These are phyloP conservation scores for Aspergillus udagawae DNA, from an alignment of 2,329 filamentous ascomycete genomes.

Conservation along the genomic window DNA sequence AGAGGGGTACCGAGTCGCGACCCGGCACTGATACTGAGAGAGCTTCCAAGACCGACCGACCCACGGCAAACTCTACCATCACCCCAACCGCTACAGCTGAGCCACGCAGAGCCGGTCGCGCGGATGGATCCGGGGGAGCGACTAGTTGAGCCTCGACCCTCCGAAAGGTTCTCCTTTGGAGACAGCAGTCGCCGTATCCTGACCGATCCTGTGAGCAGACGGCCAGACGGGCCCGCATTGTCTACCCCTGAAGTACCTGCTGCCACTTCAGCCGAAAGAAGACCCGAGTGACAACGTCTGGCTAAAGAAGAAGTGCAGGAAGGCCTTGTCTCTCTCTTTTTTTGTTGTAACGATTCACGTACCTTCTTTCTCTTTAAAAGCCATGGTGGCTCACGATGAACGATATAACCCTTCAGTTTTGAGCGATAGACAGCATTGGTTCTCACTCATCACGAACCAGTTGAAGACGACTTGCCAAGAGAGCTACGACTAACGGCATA, in stretches of 20 bases:
- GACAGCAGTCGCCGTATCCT: slow-evolving; percentile 23
- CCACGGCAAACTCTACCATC: slow-evolving; percentile 28
- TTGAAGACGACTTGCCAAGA: slow-evolving; percentile 15
- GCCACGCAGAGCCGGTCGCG: slow-evolving; percentile 23
- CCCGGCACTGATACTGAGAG: slow-evolving; percentile 20
- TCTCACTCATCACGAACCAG: slow-evolving; percentile 12
- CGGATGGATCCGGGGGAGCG: slow-evolving; percentile 23
- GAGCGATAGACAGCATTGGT: slow-evolving; percentile 31
- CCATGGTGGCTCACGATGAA: slow-evolving; percentile 17
- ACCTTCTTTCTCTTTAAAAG: neutral
- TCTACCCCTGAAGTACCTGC: slow-evolving; percentile 17
- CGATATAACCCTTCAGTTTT: slow-evolving; percentile 21
- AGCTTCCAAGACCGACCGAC: slow-evolving; percentile 25
- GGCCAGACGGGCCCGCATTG: slow-evolving; percentile 18
- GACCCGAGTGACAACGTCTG: slow-evolving; percentile 13
- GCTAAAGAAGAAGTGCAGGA: neutral
- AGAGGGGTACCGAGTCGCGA: slow-evolving; percentile 19
- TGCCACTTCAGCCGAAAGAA: slow-evolving; percentile 16
- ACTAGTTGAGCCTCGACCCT: slow-evolving; percentile 16
- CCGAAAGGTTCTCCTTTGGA: slow-evolving; percentile 22
- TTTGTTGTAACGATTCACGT: neutral
- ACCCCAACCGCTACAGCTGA: slow-evolving; percentile 26
- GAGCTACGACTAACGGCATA: slow-evolving; percentile 11
- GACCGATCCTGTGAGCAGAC: slow-evolving; percentile 20
- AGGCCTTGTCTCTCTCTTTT: neutral